Evolutionary conservation across 208 protist genomes (phyloP).

Genomic region (Herpetomonas samuelpessoai): DNA sequence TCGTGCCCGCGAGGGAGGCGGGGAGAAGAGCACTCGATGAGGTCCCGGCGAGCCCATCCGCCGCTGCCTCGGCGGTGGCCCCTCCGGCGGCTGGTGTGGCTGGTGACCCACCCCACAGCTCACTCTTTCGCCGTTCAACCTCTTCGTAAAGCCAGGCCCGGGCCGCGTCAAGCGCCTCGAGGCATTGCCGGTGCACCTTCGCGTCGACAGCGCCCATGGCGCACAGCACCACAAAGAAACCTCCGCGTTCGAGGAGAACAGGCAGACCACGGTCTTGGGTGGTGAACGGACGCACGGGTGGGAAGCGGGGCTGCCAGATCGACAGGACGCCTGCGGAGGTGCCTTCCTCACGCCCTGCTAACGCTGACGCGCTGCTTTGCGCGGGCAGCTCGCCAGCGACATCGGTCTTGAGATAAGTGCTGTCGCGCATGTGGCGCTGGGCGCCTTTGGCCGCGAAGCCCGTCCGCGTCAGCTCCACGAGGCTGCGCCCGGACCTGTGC

Average conservation of each 20-base stretch:
- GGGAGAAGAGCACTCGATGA: neutral
- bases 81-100: too few species aligned
- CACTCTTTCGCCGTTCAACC: slow-evolving; percentile 27
- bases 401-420: neutral
- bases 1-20: too few species aligned
- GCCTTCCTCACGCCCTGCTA: too few species aligned
- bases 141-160: slow-evolving; percentile 39
- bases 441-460: neutral
- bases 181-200: slow-evolving; percentile 42
- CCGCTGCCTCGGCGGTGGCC: neutral
- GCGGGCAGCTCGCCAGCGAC: too few species aligned
- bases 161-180: slow-evolving; percentile 34
- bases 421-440: neutral
- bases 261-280: slow-evolving; percentile 20
- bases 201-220: slow-evolving; percentile 46
- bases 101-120: too few species aligned
- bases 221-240: slow-evolving; percentile 62
- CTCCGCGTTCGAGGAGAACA: slow-evolving; percentile 33
- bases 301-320: slow-evolving; percentile 10
- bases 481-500: slow-evolving; percentile 6
- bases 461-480: slow-evolving; percentile 1
- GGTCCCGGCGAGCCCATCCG: neutral
- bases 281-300: slow-evolving; percentile 17
- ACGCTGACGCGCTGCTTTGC: too few species aligned
- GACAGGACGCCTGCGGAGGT: neutral